Evolutionary conservation across 2,329 filamentous ascomycete genomes (phyloP).

Genomic region (Acrocalymma vagum): DNA sequence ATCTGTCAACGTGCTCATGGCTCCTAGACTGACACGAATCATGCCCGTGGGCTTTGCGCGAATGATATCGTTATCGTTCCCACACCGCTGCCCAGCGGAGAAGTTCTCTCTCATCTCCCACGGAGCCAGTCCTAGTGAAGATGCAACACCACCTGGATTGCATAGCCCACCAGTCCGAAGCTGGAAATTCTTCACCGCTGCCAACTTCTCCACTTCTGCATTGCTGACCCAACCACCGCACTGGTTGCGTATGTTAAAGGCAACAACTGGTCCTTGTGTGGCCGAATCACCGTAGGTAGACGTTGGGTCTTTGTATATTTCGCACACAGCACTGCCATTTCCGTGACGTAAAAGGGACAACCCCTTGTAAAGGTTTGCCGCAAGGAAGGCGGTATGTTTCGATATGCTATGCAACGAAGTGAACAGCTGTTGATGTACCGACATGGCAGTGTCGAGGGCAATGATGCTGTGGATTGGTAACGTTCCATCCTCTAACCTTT

Average conservation of each 20-base stretch:
- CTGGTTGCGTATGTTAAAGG: slow-evolving; percentile 81
- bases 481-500: slow-evolving; percentile 89
- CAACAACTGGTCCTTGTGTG: slow-evolving; percentile 76
- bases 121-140: slow-evolving; percentile 74
- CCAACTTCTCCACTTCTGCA: slow-evolving; percentile 86
- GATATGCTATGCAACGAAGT: slow-evolving; percentile 74
- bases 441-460: slow-evolving; percentile 78
- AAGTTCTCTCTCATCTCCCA: slow-evolving; percentile 89
- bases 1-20: slow-evolving; percentile 84
- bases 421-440: slow-evolving; percentile 74
- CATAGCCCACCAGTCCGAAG: slow-evolving; percentile 89
- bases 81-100: slow-evolving; percentile 84
- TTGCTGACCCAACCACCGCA: slow-evolving; percentile 79
- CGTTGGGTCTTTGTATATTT: slow-evolving; percentile 64
- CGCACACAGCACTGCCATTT: slow-evolving; percentile 72
- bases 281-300: slow-evolving; percentile 53
- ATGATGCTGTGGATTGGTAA: slow-evolving; percentile 90
- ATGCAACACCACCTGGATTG: slow-evolving; percentile 87
- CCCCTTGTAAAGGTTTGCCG: slow-evolving; percentile 64
- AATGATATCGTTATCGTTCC: slow-evolving; percentile 81
- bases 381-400: slow-evolving; percentile 74
- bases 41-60: slow-evolving; percentile 88
- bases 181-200: slow-evolving; percentile 80
- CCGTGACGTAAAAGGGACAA: slow-evolving; percentile 71
- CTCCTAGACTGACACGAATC: slow-evolving; percentile 84